Conservation (phyloP, 306 rosid species). For the Pterocarpus macrocarpus region DNA sequence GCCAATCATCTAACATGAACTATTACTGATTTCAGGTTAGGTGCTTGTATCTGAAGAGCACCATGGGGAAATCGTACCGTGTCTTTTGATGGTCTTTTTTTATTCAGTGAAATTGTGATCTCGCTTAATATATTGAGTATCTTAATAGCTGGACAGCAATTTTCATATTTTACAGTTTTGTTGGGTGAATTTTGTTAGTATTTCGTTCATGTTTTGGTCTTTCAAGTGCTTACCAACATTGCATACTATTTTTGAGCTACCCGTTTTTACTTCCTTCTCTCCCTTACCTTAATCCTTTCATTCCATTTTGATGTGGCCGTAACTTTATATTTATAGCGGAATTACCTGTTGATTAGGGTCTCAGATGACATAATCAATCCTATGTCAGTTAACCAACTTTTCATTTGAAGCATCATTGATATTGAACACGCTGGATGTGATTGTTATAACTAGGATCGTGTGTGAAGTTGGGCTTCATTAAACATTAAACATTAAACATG, state of each 20-base stretch:
- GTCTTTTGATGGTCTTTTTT: constrained; percentile 27
- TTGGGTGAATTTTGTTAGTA: not conserved
- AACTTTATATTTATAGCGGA: no score
- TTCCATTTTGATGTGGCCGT: not conserved
- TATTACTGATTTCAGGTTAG: constrained; percentile 41
- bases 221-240: not conserved
- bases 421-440: no score
- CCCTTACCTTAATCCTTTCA: not conserved
- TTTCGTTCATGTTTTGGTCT: constrained; percentile 7
- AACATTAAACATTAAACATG: no score
- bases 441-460: no score
- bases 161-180: not conserved
- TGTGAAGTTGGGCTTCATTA: no score
- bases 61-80: constrained; percentile 45
- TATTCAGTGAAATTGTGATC: not conserved
- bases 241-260: not conserved
- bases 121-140: not conserved
- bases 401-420: no score
- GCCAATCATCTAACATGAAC: not conserved
- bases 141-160: constrained; percentile 3
- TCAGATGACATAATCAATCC: no score
- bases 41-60: constrained; percentile 51
- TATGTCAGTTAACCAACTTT: no score
- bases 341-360: no score
- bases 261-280: not conserved